Evolutionary conservation across 768 basidiomycete species (phyloP).

Genomic region (Hericium erinaceus): DNA sequence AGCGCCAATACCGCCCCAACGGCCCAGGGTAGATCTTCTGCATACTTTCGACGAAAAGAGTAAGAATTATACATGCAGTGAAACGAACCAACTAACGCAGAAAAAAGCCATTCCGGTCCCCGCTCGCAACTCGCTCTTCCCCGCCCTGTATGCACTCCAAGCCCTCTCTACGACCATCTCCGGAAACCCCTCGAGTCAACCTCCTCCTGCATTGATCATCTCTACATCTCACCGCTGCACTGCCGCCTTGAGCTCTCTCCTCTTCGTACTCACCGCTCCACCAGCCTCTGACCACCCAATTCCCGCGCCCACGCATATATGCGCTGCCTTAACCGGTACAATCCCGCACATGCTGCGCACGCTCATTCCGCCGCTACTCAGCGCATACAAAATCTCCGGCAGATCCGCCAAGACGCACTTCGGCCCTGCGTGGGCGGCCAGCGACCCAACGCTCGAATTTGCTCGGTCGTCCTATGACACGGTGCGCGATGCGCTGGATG

Average conservation of each 20-base stretch:
- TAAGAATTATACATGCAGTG: too few species aligned
- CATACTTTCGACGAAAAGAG: not conserved
- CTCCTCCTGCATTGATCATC: not conserved
- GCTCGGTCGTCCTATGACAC: not conserved
- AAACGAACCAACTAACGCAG: not conserved
- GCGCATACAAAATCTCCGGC: not conserved
- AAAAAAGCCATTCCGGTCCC: not conserved
- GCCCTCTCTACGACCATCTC: not conserved
- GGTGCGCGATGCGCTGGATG: not conserved
- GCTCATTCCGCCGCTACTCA: not conserved
- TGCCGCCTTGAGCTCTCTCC: not conserved
- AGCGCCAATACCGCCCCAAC: not conserved
- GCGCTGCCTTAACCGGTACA: not conserved
- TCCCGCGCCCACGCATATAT: not conserved
- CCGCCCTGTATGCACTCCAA: constrained; percentile 5
- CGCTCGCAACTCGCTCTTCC: not conserved
- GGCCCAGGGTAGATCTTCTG: not conserved
- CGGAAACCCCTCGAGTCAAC: not conserved
- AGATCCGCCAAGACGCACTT: not conserved
- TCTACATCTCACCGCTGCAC: constrained; percentile 2
- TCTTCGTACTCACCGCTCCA: not conserved
- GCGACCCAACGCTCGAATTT: not conserved
- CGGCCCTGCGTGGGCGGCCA: not conserved
- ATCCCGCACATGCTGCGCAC: not conserved
- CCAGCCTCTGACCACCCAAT: not conserved